phyloP scores from a whole-genome alignment of 257 asterid species.

The Solanum appendiculatum region DNA sequence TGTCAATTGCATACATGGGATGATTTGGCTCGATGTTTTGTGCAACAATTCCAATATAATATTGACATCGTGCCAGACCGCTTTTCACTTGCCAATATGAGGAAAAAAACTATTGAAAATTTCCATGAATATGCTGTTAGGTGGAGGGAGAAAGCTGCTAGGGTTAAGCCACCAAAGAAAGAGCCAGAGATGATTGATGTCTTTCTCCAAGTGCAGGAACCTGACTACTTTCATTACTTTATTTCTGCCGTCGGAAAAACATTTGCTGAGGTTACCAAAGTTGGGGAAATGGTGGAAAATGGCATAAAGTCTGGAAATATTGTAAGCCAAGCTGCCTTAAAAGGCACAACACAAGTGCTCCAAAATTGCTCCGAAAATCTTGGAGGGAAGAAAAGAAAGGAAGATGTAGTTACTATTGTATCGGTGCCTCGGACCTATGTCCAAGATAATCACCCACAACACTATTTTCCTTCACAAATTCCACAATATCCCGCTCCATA shows the following conservation, averaged over 20 bases:
- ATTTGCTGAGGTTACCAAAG: background rate
- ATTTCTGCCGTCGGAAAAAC: too few species aligned
- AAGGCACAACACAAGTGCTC: background rate
- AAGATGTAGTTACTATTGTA: background rate
- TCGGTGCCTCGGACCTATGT: background rate
- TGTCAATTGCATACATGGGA: too few species aligned
- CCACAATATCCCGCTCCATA: background rate
- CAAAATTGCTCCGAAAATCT: background rate
- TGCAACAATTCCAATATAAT: too few species aligned
- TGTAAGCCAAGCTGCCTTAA: background rate
- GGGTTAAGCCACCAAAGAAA: too few species aligned
- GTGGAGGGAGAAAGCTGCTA: too few species aligned
- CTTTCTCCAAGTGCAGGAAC: background rate
- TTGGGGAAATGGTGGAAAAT: background rate
- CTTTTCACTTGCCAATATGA: too few species aligned
- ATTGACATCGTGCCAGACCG: too few species aligned
- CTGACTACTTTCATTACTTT: too few species aligned
- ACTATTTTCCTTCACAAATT: background rate
- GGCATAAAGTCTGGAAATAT: background rate
- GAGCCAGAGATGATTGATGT: too few species aligned
- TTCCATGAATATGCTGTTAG: too few species aligned
- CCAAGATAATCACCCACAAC: background rate
- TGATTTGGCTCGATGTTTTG: too few species aligned
- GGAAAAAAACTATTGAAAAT: too few species aligned
- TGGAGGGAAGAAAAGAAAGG: background rate